Evolutionary conservation across 352 stramenopile species (phyloP).

Genomic region (Halophytophthora batemanensis): DNA sequence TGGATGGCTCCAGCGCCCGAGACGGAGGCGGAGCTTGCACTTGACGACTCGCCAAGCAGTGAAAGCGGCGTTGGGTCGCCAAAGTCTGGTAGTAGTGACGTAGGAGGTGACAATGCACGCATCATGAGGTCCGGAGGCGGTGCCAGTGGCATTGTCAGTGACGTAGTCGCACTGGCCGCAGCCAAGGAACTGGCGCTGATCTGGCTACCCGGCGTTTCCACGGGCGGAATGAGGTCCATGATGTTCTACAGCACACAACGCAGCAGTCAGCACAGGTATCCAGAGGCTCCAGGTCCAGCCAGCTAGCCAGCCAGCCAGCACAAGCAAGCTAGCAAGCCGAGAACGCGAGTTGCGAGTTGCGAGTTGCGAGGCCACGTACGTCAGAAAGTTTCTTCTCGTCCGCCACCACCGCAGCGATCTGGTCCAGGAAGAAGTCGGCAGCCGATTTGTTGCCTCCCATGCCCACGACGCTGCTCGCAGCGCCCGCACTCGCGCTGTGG

Average conservation of each 20-base stretch:
- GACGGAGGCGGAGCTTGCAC: slow-evolving; percentile 5
- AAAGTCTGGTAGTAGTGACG: slow-evolving; percentile 63
- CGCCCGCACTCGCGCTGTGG: slow-evolving; percentile 2
- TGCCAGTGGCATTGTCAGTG: slow-evolving; percentile 50
- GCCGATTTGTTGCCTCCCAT: slow-evolving; percentile 21
- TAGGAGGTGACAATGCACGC: slow-evolving; percentile 68
- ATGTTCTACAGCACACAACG: slow-evolving; percentile 50
- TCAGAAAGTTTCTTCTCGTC: slow-evolving; percentile 82
- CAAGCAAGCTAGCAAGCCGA: too few relatives aligned
- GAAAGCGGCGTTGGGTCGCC: slow-evolving; percentile 39
- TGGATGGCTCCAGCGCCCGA: slow-evolving; percentile 9
- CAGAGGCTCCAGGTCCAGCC: background rate
- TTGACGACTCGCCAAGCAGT: slow-evolving; percentile 24
- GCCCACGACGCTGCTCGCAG: background rate
- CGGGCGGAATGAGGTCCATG: slow-evolving; percentile 66
- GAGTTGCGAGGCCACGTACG: slow-evolving; percentile 27
- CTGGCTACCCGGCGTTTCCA: slow-evolving; percentile 33
- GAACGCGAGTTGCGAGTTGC: too few relatives aligned
- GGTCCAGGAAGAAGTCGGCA: slow-evolving; percentile 65
- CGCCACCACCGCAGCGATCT: slow-evolving; percentile 62
- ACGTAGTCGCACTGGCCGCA: slow-evolving; percentile 17
- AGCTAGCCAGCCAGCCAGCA: background rate
- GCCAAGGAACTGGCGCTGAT: slow-evolving; percentile 7
- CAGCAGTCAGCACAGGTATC: slow-evolving; percentile 3
- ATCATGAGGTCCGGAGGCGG: slow-evolving; percentile 66